Evolutionary conservation across 1,284 basidiomycete genomes (phyloP).

Genomic region (Melampsora larici-populina): DNA sequence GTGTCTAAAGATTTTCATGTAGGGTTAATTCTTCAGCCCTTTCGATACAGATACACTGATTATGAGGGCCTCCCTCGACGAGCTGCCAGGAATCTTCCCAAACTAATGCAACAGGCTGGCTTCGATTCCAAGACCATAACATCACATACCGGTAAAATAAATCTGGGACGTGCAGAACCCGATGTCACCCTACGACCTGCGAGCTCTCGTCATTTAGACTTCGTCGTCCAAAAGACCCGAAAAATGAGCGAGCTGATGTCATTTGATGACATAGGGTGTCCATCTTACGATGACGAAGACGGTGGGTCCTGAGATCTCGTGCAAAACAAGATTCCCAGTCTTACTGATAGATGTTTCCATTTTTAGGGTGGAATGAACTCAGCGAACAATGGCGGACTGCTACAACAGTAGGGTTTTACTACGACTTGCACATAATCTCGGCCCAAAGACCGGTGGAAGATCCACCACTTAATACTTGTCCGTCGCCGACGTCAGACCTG

Average conservation of each 20-base stretch:
- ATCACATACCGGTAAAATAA: slow-evolving; percentile 3
- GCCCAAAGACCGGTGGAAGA: background rate
- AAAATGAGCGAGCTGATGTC: background rate
- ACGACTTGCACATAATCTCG: background rate
- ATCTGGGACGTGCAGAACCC: slow-evolving; percentile 30
- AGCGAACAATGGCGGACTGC: background rate
- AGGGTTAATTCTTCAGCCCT: background rate
- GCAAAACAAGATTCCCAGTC: background rate
- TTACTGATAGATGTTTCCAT: background rate
- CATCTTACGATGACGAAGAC: background rate
- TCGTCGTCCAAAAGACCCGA: slow-evolving; percentile 16
- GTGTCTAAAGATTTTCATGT: background rate
- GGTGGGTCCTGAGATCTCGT: background rate
- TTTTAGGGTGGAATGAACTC: background rate
- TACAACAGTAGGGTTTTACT: background rate
- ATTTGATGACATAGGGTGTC: background rate
- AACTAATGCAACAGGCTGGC: slow-evolving; percentile 10
- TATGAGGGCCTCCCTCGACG: slow-evolving; percentile 31
- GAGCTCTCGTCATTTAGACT: slow-evolving; percentile 26
- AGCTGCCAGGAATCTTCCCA: slow-evolving; percentile 13
- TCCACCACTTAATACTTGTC: background rate
- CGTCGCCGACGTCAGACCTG: background rate
- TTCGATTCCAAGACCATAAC: slow-evolving; percentile 16
- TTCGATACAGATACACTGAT: slow-evolving; percentile 19
- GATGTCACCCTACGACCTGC: slow-evolving; percentile 21